Base-by-base conservation (phyloP, 345 rosid genomes). In the Citropsis articulata region DNA sequence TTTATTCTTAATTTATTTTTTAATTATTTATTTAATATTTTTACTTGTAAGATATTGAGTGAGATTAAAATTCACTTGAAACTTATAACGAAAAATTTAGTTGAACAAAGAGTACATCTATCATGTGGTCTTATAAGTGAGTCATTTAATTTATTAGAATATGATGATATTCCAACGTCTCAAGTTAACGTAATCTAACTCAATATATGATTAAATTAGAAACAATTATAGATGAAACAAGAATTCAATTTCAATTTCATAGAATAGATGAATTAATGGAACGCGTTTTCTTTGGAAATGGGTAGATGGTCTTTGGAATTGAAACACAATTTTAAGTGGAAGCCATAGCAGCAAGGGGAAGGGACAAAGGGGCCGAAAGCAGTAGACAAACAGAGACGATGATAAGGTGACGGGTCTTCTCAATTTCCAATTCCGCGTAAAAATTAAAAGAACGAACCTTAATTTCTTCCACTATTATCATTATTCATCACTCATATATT, bases 341-440 rank as follows among this genome's bases (percentile, higher is more conserved):
- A 48, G 57, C 40, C 61, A 70, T 50, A 30, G 53, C 31, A 33
- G 53, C 19, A 13, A 73, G 53, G 62, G 76, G 28, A 63, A 75
- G 69, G 60, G 84, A 72, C 83, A 81, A 79, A 83, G 30, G 78
- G 9, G 76, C 84, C 86, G 86, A 83, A 86, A 86, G 86, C 82
- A 83, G 66, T 12, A 73, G 88, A 79, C 79, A 85, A 72, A 69
- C 75, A 73, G 63, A 24, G 79, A 78, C 84, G 70, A 75, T 70
- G 85, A 80, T 80, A 72, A 80, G 79, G 79, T 61, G 40, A 61
- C 69, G 56, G 69, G 63, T 45, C 65, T 33, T 82, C 64, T 60
- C 65, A 18, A 14, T 73, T 76, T 78, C 75, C 76, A 69, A 25
- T 66, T 75, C 78, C 77, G 84, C 45, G 40, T 53, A 78, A 45